Evolutionary conservation across 148 eudicot species (phyloP).

Genomic region (Silene latifolia): DNA sequence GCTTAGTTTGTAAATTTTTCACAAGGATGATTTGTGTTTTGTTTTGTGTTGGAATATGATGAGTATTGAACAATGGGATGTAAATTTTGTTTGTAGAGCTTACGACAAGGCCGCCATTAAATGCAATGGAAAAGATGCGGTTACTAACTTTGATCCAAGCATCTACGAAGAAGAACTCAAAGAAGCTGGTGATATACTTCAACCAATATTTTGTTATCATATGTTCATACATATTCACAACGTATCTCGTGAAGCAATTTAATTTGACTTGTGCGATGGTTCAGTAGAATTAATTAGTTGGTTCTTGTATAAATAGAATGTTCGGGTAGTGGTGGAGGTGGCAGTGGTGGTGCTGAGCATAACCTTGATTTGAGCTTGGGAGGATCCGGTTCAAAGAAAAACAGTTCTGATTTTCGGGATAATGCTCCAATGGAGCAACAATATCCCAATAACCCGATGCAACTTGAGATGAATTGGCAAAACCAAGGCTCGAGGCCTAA

Average conservation of each 20-base stretch:
- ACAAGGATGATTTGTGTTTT: neutral
- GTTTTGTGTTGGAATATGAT: neutral
- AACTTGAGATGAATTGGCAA: conserved; percentile 43
- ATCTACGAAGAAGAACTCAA: conserved; percentile 74
- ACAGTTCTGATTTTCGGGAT: conserved; percentile 25
- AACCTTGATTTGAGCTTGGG: conserved; percentile 96
- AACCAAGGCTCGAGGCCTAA: conserved; percentile 40
- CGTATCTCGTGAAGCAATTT: neutral
- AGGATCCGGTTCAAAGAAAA: conserved; percentile 42
- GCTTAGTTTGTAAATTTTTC: neutral
- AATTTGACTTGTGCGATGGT: neutral
- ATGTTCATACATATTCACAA: neutral
- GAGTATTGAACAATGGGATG: neutral
- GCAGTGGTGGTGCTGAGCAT: conserved; percentile 43
- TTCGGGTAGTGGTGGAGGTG: conserved; percentile 28
- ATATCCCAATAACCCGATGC: conserved; percentile 31
- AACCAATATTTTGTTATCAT: neutral
- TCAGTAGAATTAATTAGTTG: neutral
- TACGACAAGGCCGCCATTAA: conserved; percentile 94
- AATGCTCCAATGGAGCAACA: conserved; percentile 25
- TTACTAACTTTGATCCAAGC: conserved; percentile 89
- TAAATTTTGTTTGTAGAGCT: conserved; percentile 47
- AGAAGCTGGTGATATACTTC: conserved; percentile 26
- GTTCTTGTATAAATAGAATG: conserved; percentile 24
- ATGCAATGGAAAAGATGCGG: conserved; percentile 92